These are phyloP conservation scores for Diaporthe sp. DNA, from an alignment of 2,329 filamentous ascomycete species.

Conservation along the genomic window DNA sequence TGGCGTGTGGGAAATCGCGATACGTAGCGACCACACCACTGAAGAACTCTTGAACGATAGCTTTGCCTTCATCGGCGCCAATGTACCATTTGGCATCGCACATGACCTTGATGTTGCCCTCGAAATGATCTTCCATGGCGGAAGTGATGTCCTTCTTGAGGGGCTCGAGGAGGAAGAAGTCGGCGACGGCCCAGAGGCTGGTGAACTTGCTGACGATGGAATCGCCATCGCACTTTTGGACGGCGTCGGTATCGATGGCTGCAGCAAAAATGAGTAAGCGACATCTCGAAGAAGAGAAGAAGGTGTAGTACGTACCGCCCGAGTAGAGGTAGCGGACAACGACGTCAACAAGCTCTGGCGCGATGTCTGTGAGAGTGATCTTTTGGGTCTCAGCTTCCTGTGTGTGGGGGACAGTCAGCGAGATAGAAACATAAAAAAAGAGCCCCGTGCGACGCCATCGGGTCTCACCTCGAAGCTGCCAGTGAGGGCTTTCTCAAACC, in stretches of 20 bases:
- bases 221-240: neutral
- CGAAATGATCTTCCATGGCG: neutral
- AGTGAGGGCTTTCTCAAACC: constrained; percentile 11
- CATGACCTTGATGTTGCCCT: neutral
- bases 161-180: neutral
- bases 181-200: neutral
- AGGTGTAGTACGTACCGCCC: neutral
- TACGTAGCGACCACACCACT: neutral
- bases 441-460: neutral
- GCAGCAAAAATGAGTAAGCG: neutral
- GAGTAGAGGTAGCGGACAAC: constrained; percentile 19
- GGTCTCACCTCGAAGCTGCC: neutral
- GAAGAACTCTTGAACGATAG: constrained; percentile 1
- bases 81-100: neutral
- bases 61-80: neutral
- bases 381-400: neutral
- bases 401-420: neutral
- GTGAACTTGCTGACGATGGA: neutral
- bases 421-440: neutral
- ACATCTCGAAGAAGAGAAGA: neutral
- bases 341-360: neutral
- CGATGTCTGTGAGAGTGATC: neutral
- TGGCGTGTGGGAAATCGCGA: neutral
- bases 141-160: neutral
- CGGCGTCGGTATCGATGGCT: neutral